Evolutionary conservation across 2,329 filamentous ascomycete genomes (phyloP), one percentile per base, ranked within the genome.

Genomic region (Paecilomyces sp.): DNA sequence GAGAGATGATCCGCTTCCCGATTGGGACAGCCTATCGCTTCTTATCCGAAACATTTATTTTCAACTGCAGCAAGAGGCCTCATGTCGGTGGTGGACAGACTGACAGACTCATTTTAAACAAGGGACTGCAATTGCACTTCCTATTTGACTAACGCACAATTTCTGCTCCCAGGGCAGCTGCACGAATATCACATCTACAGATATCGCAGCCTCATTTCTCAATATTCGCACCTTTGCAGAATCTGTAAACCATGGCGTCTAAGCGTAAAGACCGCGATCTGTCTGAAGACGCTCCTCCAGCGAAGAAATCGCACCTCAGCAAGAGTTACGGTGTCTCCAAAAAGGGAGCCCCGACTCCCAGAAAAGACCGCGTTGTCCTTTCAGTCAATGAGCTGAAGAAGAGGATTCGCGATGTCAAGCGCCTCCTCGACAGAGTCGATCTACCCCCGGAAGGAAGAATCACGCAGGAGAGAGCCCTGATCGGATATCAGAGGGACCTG

Each of bases 381-480:
- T 76, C 75, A 13, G 64, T 81, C 58, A 80, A 81, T 66, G 79
- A 81, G 13, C 73, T 85, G 59, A 85, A 85, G 65, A 77, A 75
- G 61, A 79, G 80, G 25, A 83, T 86, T 61, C 82, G 84, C 50
- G 80, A 83, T 64, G 71, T 85, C 41, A 80, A 76, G 62, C 80
- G 84, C 8, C 74, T 84, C 0, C 77, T 86, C 31, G 74, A 76
- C 25, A 77, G 69, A 51, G 59, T 75, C 15, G 76, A 80, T 41
- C 74, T 87, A 58, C 81, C 83, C 2, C 81, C 82, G 24, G 80
- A 82, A 64, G 76, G 82, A 18, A 78, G 83, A 34, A 76, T 85
- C 36, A 79, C 84, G 60, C 83, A 85, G 64, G 85, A 87, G 69
- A 79, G 85, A 53, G 85, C 85, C 55, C 68, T 88, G 25, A 77